Percentiles rank a stretch among this genome's conserved stretches.
These are phyloP conservation scores for Diaporthe sp. DNA, from an alignment of 2,329 filamentous ascomycete genomes.

Conservation along the genomic window DNA sequence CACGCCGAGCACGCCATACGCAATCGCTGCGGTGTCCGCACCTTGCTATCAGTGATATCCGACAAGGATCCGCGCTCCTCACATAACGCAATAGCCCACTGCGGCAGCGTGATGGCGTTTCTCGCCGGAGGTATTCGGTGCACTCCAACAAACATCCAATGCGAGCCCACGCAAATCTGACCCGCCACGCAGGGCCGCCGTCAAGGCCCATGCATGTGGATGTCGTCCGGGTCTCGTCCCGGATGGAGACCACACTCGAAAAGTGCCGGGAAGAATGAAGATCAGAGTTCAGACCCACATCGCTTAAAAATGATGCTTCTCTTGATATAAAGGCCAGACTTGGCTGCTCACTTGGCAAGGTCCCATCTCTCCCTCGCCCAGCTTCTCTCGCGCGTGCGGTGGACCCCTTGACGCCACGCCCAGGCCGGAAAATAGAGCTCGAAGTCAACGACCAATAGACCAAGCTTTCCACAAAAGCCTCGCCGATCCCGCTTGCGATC, in stretches of 20 bases:
- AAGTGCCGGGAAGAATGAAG: background rate
- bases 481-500: background rate
- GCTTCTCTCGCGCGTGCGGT: background rate
- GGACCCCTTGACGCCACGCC: background rate
- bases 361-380: background rate
- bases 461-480: conserved; percentile 4
- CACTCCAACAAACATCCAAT: background rate
- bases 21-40: background rate
- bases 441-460: background rate
- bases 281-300: background rate
- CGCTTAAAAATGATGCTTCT: background rate
- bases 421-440: background rate
- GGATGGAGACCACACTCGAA: background rate
- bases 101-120: conserved; percentile 29
- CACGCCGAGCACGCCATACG: conserved; percentile 18
- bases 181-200: background rate
- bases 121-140: conserved; percentile 1
- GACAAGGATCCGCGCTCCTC: conserved; percentile 8
- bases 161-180: background rate
- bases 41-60: background rate
- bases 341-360: conserved; percentile 4
- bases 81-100: conserved; percentile 37
- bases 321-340: background rate
- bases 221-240: background rate
- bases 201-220: conserved; percentile 1